Evolutionary conservation across 2,329 filamentous ascomycete species (phyloP).

Genomic region (Knoxdaviesia capensis): DNA sequence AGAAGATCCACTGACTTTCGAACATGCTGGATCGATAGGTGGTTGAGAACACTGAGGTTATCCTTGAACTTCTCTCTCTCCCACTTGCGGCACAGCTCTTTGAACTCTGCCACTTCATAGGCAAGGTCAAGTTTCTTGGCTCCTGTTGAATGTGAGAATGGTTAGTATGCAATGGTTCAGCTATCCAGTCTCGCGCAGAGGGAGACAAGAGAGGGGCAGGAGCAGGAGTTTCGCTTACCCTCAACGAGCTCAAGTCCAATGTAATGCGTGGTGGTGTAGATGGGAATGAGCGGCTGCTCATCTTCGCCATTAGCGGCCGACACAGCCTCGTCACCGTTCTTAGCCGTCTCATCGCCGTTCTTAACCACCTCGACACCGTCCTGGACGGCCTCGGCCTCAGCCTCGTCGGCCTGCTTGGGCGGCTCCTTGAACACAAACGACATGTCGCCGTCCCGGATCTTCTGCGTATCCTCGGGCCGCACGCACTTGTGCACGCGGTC

Average conservation of each 20-base stretch:
- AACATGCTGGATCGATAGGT: constrained; percentile 62
- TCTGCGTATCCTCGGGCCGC: constrained; percentile 26
- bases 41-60: constrained; percentile 36
- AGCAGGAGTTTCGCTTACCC: constrained; percentile 29
- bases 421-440: constrained; percentile 19
- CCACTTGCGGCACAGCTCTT: constrained; percentile 58
- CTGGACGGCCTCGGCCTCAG: constrained; percentile 28
- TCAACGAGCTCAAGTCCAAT: constrained; percentile 67
- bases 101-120: constrained; percentile 71
- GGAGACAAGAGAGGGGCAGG: neutral
- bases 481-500: constrained; percentile 60
- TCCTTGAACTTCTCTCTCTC: constrained; percentile 42
- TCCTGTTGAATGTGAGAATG: constrained; percentile 17
- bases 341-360: constrained; percentile 9
- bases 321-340: constrained; percentile 10
- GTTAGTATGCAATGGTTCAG: no score
- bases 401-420: constrained; percentile 13
- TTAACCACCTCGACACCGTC: constrained; percentile 14
- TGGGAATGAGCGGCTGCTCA: constrained; percentile 13
- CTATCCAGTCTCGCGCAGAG: neutral
- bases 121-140: constrained; percentile 59
- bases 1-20: constrained; percentile 45
- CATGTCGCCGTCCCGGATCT: constrained; percentile 33
- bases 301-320: constrained; percentile 4
- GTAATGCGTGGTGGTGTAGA: constrained; percentile 88